phyloP scores from a whole-genome alignment of 2,329 filamentous ascomycete genomes.

The Penicillium sp. region DNA sequence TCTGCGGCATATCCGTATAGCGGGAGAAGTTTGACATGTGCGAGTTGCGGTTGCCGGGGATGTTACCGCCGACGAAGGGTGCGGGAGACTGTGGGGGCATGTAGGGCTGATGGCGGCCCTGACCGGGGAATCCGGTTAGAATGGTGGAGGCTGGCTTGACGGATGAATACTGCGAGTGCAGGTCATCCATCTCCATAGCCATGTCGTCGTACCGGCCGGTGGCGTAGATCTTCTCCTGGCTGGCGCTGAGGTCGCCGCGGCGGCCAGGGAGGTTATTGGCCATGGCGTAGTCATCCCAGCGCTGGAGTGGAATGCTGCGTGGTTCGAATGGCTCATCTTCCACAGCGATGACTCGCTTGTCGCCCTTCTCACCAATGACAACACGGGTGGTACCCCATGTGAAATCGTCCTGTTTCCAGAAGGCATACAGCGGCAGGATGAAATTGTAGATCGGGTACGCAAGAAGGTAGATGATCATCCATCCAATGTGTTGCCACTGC shows the following conservation, averaged over 20 bases:
- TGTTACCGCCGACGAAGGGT: constrained; percentile 58
- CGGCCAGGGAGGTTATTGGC: constrained; percentile 86
- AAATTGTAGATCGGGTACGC: constrained; percentile 94
- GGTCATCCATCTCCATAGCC: constrained; percentile 95
- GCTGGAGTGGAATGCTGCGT: constrained; percentile 85
- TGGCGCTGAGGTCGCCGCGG: constrained; percentile 64
- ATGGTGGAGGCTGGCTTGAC: constrained; percentile 83
- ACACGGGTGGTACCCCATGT: constrained; percentile 98
- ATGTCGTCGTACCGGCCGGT: constrained; percentile 65
- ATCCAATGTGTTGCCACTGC: constrained; percentile 97
- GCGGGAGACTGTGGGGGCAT: constrained; percentile 82
- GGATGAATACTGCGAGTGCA: constrained; percentile 93
- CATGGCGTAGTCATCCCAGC: constrained; percentile 94
- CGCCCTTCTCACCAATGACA: constrained; percentile 89
- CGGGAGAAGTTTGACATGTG: constrained; percentile 67
- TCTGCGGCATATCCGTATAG: constrained; percentile 61
- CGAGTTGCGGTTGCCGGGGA: constrained; percentile 57
- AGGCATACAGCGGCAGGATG: constrained; percentile 88
- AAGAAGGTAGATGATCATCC: constrained; percentile 99
- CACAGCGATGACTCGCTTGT: constrained; percentile 83
- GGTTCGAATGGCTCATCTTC: constrained; percentile 85
- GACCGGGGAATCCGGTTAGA: constrained; percentile 74
- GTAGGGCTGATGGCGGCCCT: constrained; percentile 59
- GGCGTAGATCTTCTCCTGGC: constrained; percentile 59
- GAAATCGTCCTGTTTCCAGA: constrained; percentile 99